Base-by-base conservation (phyloP, 768 basidiomycete genomes). In the Boletus tylopilopsis region DNA sequence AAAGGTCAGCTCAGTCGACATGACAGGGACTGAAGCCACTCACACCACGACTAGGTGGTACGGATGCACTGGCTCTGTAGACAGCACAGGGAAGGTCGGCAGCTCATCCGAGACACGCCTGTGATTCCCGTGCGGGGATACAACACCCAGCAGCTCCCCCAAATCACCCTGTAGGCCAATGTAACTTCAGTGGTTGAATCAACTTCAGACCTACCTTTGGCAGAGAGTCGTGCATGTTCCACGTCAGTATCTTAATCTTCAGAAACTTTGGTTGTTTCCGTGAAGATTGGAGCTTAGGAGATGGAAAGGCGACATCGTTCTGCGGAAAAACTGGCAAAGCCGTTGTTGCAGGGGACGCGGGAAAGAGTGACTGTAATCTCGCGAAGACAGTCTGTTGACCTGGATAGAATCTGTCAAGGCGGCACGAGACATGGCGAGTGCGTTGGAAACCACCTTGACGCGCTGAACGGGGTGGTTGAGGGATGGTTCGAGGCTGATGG, bases 161-260 rank as follows among this genome's bases (percentile, higher is more conserved):
- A 90, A 63, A 59, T 91, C 80, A 6, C 88, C 88, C 87, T 90
- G 47, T 16, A 19, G 36, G 30, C n/a, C 33, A 19, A 49, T 53
- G 52, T 53, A 48, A 46, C 34, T n/a, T 5, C 4, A 21, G 36
- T 30, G 18, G 32, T 46, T 43, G 50, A 32, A 16, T 21, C 41
- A n/a, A 39, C 39, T 25, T 30, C 39, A 32, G 34, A 22, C 60
- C 15, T 24, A 82, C 87, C 77, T 87, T 90, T 25, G 88, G 88
- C 6, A 90, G 60, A 0, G 84, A 84, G 54, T 90, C 87, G 54
- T 90, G 85, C 88, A 91, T 91, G 55, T 90, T 91, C 88, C 88
- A 91, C 32, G 85, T 85, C 29, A 89, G 44, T 40, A 90, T 79
- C 36, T 82, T 71, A 33, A 88, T 69, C 60, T 90, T 90, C 38